Percentiles rank a stretch among this genome's conserved stretches.
phyloP scores from a whole-genome alignment of 495 filamentous ascomycete genomes.

The Acidomyces sp. region DNA sequence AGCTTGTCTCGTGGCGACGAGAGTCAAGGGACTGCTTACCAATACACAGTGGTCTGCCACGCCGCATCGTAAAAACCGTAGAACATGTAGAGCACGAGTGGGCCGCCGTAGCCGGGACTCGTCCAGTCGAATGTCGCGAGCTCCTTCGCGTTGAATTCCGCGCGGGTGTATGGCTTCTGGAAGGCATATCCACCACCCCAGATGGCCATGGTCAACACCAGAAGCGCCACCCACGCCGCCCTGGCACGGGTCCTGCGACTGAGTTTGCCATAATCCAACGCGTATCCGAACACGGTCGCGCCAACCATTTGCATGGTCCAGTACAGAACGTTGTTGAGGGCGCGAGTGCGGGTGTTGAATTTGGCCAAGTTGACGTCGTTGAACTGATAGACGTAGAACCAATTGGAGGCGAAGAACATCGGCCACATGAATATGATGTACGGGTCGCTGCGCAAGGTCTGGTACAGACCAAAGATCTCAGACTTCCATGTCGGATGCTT shows the following conservation, averaged over 20 bases:
- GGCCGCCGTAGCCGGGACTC: constrained; percentile 54
- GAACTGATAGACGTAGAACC: constrained; percentile 40
- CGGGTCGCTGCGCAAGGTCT: constrained; percentile 56
- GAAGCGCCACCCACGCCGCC: constrained; percentile 49
- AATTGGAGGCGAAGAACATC: constrained; percentile 34
- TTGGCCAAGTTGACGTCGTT: constrained; percentile 50
- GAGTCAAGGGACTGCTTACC: constrained; percentile 39
- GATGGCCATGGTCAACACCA: constrained; percentile 63
- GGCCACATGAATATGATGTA: constrained; percentile 73
- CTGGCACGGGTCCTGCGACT: constrained; percentile 66
- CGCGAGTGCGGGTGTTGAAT: constrained; percentile 70
- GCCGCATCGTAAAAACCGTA: constrained; percentile 84
- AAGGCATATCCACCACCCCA: constrained; percentile 85
- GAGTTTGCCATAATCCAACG: constrained; percentile 51
- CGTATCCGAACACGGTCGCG: constrained; percentile 62
- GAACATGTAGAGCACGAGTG: constrained; percentile 86
- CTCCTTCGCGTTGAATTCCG: constrained; percentile 17
- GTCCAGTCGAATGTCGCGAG: constrained; percentile 49
- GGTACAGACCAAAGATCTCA: constrained; percentile 64
- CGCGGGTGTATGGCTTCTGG: constrained; percentile 50
- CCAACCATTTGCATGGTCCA: constrained; percentile 81
- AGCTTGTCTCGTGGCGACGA: constrained; percentile 15
- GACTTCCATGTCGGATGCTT: constrained; percentile 62
- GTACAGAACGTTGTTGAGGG: constrained; percentile 76
- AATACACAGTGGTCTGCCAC: constrained; percentile 80